Percentiles rank a stretch among this genome's conserved stretches.
phyloP scores from a whole-genome alignment of 179 eudicot genomes.

The Sideroxylon spinosum region DNA sequence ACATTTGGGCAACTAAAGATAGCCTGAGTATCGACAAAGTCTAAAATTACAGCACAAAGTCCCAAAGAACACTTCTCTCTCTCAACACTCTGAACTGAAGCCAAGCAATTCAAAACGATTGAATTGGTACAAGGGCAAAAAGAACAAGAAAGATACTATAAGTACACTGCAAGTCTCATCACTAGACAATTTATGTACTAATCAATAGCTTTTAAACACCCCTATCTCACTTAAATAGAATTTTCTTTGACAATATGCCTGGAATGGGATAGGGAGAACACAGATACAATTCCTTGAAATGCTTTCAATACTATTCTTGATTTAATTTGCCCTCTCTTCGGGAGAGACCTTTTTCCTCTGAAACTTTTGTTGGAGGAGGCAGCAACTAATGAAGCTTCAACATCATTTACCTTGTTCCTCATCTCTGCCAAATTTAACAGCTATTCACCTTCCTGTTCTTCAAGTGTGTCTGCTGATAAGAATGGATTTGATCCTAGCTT shows the following conservation, averaged over 20 bases:
- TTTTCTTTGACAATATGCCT: background rate
- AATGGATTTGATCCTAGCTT: background rate
- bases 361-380: background rate
- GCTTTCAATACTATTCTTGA: conserved; percentile 26
- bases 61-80: too few relatives aligned
- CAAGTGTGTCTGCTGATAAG: background rate
- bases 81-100: too few relatives aligned
- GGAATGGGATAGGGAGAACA: background rate
- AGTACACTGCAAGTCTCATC: background rate
- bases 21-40: too few relatives aligned
- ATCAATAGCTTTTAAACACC: background rate
- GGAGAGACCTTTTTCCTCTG: conserved; percentile 15
- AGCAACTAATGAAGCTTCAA: background rate
- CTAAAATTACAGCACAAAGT: too few relatives aligned
- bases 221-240: background rate
- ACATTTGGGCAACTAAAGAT: too few relatives aligned
- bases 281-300: conserved; percentile 3
- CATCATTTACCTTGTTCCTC: background rate
- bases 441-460: background rate
- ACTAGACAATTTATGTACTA: background rate
- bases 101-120: too few relatives aligned
- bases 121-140: too few relatives aligned
- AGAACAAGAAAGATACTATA: background rate
- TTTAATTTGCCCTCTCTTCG: conserved; percentile 25
- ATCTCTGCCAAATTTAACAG: background rate